Evolutionary conservation across 2,329 filamentous ascomycete species (phyloP).

Genomic region (Arthrobotrys entomopaga): DNA sequence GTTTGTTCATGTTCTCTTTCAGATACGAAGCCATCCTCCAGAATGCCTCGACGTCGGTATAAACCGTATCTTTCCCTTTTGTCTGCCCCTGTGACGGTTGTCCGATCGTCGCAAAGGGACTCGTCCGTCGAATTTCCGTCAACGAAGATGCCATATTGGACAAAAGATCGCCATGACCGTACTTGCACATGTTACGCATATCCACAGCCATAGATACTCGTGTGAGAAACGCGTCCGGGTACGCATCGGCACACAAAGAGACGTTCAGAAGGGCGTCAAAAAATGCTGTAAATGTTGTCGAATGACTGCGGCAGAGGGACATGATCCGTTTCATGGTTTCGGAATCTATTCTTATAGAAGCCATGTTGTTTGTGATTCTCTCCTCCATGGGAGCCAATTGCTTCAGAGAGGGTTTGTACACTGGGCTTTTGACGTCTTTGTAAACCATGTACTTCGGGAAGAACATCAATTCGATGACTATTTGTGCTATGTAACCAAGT

Average conservation of each 20-base stretch:
- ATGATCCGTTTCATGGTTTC: conserved; percentile 15
- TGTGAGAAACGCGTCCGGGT: conserved; percentile 1
- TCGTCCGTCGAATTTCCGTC: conserved; percentile 5
- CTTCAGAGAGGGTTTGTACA: neutral
- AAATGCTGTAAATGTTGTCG: conserved; percentile 28
- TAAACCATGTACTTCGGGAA: conserved; percentile 24
- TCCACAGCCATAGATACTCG: conserved; percentile 3
- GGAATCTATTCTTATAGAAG: conserved; percentile 8
- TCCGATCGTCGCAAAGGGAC: conserved; percentile 16
- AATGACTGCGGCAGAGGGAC: neutral
- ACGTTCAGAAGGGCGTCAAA: conserved; percentile 18
- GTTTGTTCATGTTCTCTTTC: conserved; percentile 17
- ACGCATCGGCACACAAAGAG: conserved; percentile 14
- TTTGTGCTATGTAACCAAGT: neutral
- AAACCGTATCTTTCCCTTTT: neutral
- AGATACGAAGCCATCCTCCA: conserved; percentile 18
- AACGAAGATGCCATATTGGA: conserved; percentile 18
- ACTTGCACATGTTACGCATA: conserved; percentile 10
- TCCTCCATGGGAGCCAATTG: conserved; percentile 4
- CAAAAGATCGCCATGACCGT: conserved; percentile 12
- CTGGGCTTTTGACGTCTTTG: conserved; percentile 5
- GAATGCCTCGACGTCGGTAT: conserved; percentile 14
- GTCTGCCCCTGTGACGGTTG: neutral
- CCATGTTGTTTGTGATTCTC: conserved; percentile 30
- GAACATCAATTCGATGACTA: conserved; percentile 6